Evolutionary conservation across 2,329 filamentous ascomycete genomes (phyloP).

Genomic region (Ophiostoma perfectum): DNA sequence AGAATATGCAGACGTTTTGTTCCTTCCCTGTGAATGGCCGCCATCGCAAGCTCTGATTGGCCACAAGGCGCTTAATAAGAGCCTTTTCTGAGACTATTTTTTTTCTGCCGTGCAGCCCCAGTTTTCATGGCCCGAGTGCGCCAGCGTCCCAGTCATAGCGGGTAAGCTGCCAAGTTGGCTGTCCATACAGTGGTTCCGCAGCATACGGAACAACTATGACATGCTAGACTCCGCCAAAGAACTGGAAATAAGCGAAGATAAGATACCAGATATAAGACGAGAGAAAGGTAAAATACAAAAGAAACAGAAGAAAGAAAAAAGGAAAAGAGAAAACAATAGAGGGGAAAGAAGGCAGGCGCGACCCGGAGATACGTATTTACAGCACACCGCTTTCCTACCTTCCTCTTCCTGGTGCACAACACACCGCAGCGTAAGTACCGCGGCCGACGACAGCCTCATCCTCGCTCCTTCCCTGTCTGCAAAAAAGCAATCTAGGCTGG

Average conservation of each 20-base stretch:
- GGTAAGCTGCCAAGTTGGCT: background rate
- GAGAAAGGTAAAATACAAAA: too few relatives aligned
- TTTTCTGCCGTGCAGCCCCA: background rate
- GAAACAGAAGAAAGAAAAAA: background rate
- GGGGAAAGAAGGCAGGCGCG: background rate
- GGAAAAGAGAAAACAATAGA: background rate
- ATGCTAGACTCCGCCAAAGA: background rate
- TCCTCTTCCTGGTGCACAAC: background rate
- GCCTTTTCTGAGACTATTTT: background rate
- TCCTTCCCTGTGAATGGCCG: constrained; percentile 2
- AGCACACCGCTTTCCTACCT: constrained; percentile 13
- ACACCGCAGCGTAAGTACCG: background rate
- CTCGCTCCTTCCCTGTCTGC: background rate
- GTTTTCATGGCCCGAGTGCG: too few relatives aligned
- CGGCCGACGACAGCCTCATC: constrained; percentile 10
- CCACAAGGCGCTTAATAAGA: background rate
- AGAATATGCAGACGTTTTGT: background rate
- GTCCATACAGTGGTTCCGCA: background rate
- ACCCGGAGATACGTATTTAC: background rate
- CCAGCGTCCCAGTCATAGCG: background rate
- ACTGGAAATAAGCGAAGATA: background rate
- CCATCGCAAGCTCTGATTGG: background rate
- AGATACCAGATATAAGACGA: background rate
- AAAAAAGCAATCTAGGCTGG: background rate
- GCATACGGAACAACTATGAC: background rate